Evolutionary conservation across 1,284 basidiomycete genomes (phyloP).

Genomic region (Peniophora sp.): DNA sequence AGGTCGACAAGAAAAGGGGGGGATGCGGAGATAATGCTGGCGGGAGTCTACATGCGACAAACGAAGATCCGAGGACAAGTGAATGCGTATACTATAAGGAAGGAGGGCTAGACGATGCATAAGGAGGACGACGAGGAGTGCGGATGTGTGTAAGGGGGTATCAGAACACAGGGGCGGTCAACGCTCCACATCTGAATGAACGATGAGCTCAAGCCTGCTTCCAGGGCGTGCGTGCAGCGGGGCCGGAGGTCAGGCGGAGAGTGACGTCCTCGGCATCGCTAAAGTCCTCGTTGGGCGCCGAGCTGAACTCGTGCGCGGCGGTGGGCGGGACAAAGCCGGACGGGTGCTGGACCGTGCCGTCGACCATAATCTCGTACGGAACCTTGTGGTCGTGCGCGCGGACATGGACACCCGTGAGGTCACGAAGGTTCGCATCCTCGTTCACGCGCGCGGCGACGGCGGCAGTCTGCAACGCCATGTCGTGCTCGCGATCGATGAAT

Average conservation of each 20-base stretch:
- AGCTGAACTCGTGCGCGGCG: constrained; percentile 23
- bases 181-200: background rate
- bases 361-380: constrained; percentile 22
- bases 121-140: background rate
- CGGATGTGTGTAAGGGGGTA: background rate
- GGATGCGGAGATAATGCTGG: no score
- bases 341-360: constrained; percentile 22
- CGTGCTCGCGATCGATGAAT: constrained; percentile 1
- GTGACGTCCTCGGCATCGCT: background rate
- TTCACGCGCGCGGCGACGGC: constrained; percentile 5
- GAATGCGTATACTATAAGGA: background rate
- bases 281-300: constrained; percentile 13
- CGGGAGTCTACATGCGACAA: no score
- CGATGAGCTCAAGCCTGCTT: background rate
- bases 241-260: background rate
- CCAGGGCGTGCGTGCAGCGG: background rate
- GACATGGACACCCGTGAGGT: constrained; percentile 18
- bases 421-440: constrained; percentile 1
- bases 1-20: no score
- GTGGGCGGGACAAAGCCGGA: constrained; percentile 26
- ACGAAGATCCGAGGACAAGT: no score
- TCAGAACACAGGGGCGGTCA: background rate
- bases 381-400: constrained; percentile 23
- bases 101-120: background rate
- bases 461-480: constrained; percentile 1